These are phyloP conservation scores for Fonsecaea nubica DNA, from an alignment of 2,329 filamentous ascomycete genomes.

Conservation along the genomic window DNA sequence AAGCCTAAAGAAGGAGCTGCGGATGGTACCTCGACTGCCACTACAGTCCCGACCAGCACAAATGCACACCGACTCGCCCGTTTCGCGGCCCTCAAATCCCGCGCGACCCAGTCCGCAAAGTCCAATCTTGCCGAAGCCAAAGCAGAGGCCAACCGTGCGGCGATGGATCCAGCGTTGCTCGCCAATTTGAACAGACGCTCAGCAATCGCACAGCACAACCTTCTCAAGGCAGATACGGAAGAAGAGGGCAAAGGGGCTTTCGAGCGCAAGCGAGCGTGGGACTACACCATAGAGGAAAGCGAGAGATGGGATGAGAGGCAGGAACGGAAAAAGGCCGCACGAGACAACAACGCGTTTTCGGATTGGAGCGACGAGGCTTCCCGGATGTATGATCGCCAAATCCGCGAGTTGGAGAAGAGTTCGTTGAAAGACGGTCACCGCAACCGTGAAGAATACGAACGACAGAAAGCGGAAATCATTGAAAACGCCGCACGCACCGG, in stretches of 20 bases:
- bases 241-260: conserved; percentile 71
- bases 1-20: conserved; percentile 1
- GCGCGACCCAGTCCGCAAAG: conserved; percentile 59
- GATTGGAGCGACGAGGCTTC: conserved; percentile 86
- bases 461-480: conserved; percentile 72
- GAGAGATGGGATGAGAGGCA: conserved; percentile 92
- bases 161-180: conserved; percentile 77
- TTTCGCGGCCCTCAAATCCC: conserved; percentile 40
- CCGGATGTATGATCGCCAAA: conserved; percentile 92
- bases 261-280: conserved; percentile 97
- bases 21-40: conserved; percentile 11
- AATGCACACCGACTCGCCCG: conserved; percentile 38
- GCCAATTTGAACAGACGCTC: conserved; percentile 82
- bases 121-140: conserved; percentile 84
- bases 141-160: conserved; percentile 78
- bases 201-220: conserved; percentile 87
- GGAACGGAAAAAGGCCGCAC: conserved; percentile 80
- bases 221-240: conserved; percentile 89
- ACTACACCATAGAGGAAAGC: conserved; percentile 95
- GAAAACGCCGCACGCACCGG: conserved; percentile 84
- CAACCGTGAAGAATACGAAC: conserved; percentile 79
- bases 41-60: conserved; percentile 13
- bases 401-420: conserved; percentile 73
- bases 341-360: conserved; percentile 86
- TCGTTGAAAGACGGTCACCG: conserved; percentile 35